A percentile compares a stretch with the other conserved stretches of the same genome.
These are phyloP conservation scores for Serendipita sp. DNA, from an alignment of 768 basidiomycete genomes.

Conservation along the genomic window DNA sequence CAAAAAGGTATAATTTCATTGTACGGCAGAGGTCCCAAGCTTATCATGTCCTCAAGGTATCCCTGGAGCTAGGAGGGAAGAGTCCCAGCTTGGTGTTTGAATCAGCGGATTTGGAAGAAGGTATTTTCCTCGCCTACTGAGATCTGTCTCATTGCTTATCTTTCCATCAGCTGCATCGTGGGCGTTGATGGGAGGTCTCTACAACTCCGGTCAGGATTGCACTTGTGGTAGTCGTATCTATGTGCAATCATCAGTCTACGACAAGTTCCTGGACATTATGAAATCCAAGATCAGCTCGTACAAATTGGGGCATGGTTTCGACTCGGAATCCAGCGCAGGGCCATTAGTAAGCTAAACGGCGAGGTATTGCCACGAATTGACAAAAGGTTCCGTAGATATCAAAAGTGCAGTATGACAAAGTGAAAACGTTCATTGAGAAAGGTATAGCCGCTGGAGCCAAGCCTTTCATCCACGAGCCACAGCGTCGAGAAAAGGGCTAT, in stretches of 20 bases:
- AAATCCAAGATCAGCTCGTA: conserved; percentile 36
- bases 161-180: conserved; percentile 5
- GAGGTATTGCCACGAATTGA: not conserved
- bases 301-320: conserved; percentile 62
- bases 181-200: conserved; percentile 7
- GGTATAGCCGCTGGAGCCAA: conserved; percentile 61
- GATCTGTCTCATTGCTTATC: conserved; percentile 40
- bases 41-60: too few species aligned
- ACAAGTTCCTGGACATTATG: conserved; percentile 45
- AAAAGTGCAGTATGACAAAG: conserved; percentile 45
- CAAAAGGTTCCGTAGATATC: conserved; percentile 4
- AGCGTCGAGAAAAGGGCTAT: conserved; percentile 44
- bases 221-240: conserved; percentile 70
- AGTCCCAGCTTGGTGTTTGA: conserved; percentile 43
- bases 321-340: conserved; percentile 44
- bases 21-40: too few species aligned
- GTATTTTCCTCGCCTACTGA: conserved; percentile 64
- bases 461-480: conserved; percentile 45
- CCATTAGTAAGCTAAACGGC: conserved; percentile 23
- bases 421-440: conserved; percentile 44
- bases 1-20: too few species aligned
- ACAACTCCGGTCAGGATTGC: conserved; percentile 63
- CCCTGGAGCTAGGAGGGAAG: conserved; percentile 55
- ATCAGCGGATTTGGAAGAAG: conserved; percentile 60
- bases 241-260: conserved; percentile 67